Conservation (phyloP, 2,329 filamentous ascomycete genomes). For the Stemphylium vesicarium region DNA sequence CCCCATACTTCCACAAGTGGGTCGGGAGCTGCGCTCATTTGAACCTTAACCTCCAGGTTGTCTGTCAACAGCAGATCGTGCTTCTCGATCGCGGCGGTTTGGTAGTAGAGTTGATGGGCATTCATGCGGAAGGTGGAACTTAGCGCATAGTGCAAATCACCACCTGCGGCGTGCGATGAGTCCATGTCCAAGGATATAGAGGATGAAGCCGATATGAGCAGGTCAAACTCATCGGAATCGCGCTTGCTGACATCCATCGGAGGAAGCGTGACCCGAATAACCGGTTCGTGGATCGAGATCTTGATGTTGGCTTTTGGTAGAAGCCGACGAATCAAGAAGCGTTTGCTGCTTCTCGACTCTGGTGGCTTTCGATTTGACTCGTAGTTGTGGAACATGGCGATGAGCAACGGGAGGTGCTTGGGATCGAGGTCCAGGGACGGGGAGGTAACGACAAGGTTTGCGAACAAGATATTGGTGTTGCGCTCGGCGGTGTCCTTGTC, state of each 20-base stretch:
- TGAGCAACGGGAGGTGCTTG: conserved; percentile 83
- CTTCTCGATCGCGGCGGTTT: conserved; percentile 79
- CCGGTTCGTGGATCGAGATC: conserved; percentile 94
- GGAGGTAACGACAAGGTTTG: conserved; percentile 94
- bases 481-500: conserved; percentile 77
- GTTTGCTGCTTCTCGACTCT: conserved; percentile 49
- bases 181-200: conserved; percentile 92
- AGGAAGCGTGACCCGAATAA: conserved; percentile 85
- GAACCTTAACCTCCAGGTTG: conserved; percentile 82
- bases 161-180: conserved; percentile 88
- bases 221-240: conserved; percentile 83
- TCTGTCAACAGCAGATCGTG: conserved; percentile 90
- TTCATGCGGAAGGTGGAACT: conserved; percentile 82
- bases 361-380: conserved; percentile 34
- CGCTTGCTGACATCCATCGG: conserved; percentile 66
- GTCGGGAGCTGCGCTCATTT: conserved; percentile 84
- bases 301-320: conserved; percentile 94
- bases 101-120: conserved; percentile 91
- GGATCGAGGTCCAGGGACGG: conserved; percentile 93
- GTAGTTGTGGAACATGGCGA: conserved; percentile 71
- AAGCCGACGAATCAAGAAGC: conserved; percentile 80
- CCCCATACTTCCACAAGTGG: conserved; percentile 81
- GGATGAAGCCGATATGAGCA: conserved; percentile 94
- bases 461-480: conserved; percentile 95
- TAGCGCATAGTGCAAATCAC: conserved; percentile 85